phyloP scores from a whole-genome alignment of 345 rosid genomes.

The Capsella bursapastoris region DNA sequence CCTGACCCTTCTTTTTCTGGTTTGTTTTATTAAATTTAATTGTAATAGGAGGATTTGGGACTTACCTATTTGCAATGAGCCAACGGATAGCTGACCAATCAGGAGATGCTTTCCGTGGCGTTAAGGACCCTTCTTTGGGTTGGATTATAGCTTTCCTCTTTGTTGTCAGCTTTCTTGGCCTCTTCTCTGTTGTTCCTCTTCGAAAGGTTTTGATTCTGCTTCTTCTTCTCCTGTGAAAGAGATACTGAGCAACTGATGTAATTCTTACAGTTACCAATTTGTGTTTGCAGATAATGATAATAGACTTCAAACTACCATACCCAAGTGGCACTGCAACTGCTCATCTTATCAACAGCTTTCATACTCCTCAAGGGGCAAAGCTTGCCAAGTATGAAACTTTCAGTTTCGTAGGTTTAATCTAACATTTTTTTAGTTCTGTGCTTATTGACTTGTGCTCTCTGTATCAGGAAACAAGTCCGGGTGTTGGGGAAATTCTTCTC shows the following conservation, averaged over 20 bases:
- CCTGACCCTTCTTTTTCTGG: constrained; percentile 18
- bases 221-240: constrained; percentile 6
- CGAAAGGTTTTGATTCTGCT: constrained; percentile 58
- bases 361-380: constrained; percentile 90
- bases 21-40: not conserved
- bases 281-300: constrained; percentile 68
- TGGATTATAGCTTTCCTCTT: constrained; percentile 88
- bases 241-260: constrained; percentile 7
- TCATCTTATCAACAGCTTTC: constrained; percentile 87
- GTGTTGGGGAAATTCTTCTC: constrained; percentile 64
- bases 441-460: constrained; percentile 15
- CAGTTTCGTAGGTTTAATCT: not conserved
- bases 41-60: constrained; percentile 77
- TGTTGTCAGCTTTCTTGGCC: constrained; percentile 81
- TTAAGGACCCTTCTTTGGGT: constrained; percentile 65
- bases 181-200: constrained; percentile 81
- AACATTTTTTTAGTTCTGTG: not conserved
- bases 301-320: constrained; percentile 79
- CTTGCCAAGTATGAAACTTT: constrained; percentile 65
- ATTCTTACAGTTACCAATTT: constrained; percentile 8
- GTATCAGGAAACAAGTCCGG: constrained; percentile 64
- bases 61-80: constrained; percentile 81
- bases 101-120: constrained; percentile 54
- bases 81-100: constrained; percentile 56
- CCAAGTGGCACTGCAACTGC: constrained; percentile 98